Evolutionary conservation across 2,329 filamentous ascomycete genomes (phyloP), one percentile per base, ranked within the genome.

Genomic region (Sclerotinia sclerotiorum): DNA sequence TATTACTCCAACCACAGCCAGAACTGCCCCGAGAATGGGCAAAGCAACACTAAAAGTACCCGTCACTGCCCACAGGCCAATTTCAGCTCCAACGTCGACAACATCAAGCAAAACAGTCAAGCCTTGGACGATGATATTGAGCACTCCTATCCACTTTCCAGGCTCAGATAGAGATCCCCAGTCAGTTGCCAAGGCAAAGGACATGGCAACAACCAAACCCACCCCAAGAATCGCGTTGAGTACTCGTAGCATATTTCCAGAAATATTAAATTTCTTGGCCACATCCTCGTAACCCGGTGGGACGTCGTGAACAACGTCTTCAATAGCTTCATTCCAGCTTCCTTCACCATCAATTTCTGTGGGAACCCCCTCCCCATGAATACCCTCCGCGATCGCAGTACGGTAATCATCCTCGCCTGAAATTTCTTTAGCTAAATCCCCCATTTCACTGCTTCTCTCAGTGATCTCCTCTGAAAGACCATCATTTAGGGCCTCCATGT

Each of bases 21-120:
- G 21, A 56, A 39, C 54, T 19, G 54, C 54, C 0, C 54, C 54
- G 10, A 56, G 29, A 21, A 56, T 56, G 5, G 54, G 54, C 19
- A 56, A 56, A 39, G 54, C 54, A 56, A 35, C 54, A 35, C 54
- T 56, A 29, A 56, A 35, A 21, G 54, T 35, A 13, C 54, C 54
- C 39, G 54, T 56, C 17, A 56, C 32, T 10, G 32, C 54, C 54
- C 54, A 56, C 54, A 56, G 17, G 21, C 54, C 54, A 8, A n/a
- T 21, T n/a, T 19, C 3, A 4, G 5, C 24, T 19, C 56, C 39
- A 27, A 29, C 39, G 29, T 60, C 39, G 24, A 46, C 8, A 39
- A 60, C 6, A 15, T 60, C 24, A 15, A 27, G 24, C n/a, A 60
- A 29, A 19, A 60, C 24, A 10, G 42, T 60, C 42, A 60, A 60